Conservation (phyloP, 345 rosid genomes). For the Zanthoxylum bungeanum region DNA sequence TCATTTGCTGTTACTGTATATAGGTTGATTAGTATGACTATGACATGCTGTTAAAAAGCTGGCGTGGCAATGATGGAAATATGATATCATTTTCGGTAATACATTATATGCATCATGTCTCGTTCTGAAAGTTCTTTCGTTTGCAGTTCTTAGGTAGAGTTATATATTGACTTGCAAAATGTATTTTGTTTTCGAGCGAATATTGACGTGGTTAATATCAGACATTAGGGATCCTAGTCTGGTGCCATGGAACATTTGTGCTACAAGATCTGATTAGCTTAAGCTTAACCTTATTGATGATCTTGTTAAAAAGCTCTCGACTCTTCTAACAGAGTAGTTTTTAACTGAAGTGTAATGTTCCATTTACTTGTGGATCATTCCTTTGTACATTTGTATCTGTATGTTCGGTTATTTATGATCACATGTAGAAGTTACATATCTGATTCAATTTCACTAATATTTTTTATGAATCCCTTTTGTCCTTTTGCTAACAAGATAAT, state of each 20-base stretch:
- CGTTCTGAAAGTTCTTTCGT: not conserved
- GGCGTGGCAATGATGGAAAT: not conserved
- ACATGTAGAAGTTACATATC: not conserved
- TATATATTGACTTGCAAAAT: not conserved
- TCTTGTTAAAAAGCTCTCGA: not conserved
- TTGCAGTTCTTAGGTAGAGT: not conserved
- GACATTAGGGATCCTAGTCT: not conserved
- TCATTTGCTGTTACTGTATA: conserved; percentile 4
- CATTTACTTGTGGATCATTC: not conserved
- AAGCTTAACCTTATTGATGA: not conserved
- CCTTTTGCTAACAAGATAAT: not conserved
- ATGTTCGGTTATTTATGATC: not conserved
- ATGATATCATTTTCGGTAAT: not conserved
- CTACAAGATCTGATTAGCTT: not conserved
- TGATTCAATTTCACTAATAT: not conserved
- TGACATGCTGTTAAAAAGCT: not conserved
- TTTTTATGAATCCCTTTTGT: not conserved
- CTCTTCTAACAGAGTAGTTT: not conserved
- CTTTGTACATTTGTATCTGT: not conserved
- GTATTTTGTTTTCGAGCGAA: not conserved
- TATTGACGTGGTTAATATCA: not conserved
- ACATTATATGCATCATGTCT: not conserved
- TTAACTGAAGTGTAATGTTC: not conserved
- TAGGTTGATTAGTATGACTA: not conserved
- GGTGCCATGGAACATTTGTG: not conserved